Evolutionary conservation across 306 rosid genomes (phyloP).

Genomic region (Arachis hypogaea): DNA sequence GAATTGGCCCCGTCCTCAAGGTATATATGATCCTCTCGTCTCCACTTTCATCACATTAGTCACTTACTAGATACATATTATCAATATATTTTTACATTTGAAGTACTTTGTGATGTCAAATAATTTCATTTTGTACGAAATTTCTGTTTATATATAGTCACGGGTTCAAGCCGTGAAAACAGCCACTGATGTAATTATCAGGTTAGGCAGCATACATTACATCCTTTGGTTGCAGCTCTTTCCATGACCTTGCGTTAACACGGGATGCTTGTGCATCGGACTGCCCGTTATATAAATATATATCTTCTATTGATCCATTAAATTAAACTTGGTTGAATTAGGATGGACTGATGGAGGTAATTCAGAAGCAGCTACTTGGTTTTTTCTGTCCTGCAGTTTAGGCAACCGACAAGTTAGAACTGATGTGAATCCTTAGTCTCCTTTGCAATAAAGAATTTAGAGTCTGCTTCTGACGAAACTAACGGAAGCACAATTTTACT

Average conservation of each 20-base stretch:
- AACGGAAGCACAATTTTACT: constrained; percentile 2
- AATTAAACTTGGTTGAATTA: background rate
- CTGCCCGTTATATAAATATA: too few relatives aligned
- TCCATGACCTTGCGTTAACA: too few relatives aligned
- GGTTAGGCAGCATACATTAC: too few relatives aligned
- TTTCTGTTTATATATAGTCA: too few relatives aligned
- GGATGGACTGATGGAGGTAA: background rate
- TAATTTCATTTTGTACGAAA: constrained; percentile 6
- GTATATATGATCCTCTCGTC: constrained; percentile 47
- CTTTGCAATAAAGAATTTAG: background rate
- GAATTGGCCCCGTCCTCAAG: constrained; percentile 71
- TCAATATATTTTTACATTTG: background rate
- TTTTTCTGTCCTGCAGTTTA: background rate
- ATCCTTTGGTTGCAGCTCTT: too few relatives aligned
- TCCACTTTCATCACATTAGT: constrained; percentile 16
- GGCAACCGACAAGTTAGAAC: background rate
- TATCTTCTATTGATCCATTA: background rate
- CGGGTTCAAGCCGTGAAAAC: too few relatives aligned
- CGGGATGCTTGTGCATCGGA: too few relatives aligned
- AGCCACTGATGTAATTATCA: too few relatives aligned
- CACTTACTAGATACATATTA: background rate
- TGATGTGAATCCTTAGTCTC: background rate
- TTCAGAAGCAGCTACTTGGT: constrained; percentile 1
- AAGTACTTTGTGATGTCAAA: constrained; percentile 24
- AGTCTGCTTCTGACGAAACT: constrained; percentile 3